Base-by-base conservation (phyloP, 441 rosid species). In the Syzygium malaccense region DNA sequence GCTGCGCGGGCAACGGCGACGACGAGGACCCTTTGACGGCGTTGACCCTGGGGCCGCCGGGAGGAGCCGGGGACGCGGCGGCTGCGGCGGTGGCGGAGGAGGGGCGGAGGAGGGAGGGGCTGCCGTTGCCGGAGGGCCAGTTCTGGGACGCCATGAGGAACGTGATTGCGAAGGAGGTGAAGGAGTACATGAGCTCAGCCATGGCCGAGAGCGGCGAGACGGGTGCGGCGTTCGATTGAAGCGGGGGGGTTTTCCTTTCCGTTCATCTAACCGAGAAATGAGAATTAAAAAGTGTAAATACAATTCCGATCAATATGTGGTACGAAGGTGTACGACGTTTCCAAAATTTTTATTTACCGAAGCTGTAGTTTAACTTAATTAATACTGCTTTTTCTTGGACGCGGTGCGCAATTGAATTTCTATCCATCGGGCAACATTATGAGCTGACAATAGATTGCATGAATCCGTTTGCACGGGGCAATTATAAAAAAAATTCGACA, bases 81-180 rank as follows among this genome's bases (percentile, higher is more conserved):
- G 66, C 26, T 32, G 89, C 78, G 45, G 93, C 71, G 48, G 48
- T 8, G 48, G 48, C 1, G 89, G 79, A 23, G 78, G 87, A 68
- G 86, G 86, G 88, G 90, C 86, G 86, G 58, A 85, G 86, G 58
- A 79, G 86, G 85, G 93, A 91, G 86, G 89, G 87, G 85, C 45
- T 92, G 85, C 95, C 95, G 79, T 88, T 89, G 84, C 95, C 96
- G 79, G 90, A 88, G 54, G 96, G 93, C 9, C 51, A 25, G 89
- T 95, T 95, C 89, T 94, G 96, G 97, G 96, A 95, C 87, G 93
- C 8, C 91, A 94, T 94, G 97, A 94, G 94, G 88, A 89, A 86
- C 87, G 96, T 95, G 90, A 95, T 95, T 55, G 96, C 97, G 26
- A 93, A 91, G 91, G 97, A 95, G 90, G 97, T 95, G 41, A 93